These are phyloP conservation scores for Setaria italica DNA, from an alignment of 202 grass and related monocot species.

Conservation along the genomic window DNA sequence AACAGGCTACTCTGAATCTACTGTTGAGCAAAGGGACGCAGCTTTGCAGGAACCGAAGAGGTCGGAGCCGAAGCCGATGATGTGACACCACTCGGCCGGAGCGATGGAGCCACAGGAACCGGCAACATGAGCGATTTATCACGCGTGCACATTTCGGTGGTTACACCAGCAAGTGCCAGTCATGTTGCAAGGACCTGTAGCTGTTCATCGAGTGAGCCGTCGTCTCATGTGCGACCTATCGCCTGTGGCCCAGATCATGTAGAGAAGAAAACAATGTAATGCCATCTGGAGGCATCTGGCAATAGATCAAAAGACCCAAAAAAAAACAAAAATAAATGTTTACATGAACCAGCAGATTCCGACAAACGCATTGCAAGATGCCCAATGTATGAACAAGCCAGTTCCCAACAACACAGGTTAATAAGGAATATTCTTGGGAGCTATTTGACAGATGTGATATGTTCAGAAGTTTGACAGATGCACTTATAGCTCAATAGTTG, in stretches of 20 bases:
- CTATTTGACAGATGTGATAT: neutral
- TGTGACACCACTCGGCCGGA: slow-evolving; percentile 20
- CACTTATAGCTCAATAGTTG: slow-evolving; percentile 1
- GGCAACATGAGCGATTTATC: slow-evolving; percentile 19
- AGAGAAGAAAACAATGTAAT: neutral
- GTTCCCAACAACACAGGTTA: neutral
- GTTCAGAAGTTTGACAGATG: neutral
- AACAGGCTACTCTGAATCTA: neutral
- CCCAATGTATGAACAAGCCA: neutral
- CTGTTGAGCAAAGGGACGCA: neutral
- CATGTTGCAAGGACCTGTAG: slow-evolving; percentile 2
- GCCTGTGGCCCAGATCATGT: slow-evolving; percentile 14
- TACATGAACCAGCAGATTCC: neutral
- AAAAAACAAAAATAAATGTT: too few relatives aligned
- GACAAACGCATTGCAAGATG: neutral
- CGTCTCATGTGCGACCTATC: neutral
- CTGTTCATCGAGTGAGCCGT: neutral
- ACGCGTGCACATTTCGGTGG: neutral
- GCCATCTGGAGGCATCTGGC: neutral
- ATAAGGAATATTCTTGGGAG: neutral
- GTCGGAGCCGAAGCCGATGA: slow-evolving; percentile 8
- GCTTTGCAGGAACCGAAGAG: slow-evolving; percentile 21
- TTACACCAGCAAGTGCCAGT: neutral
- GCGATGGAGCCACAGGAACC: slow-evolving; percentile 18
- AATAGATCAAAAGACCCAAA: neutral